A percentile compares a stretch with the other conserved stretches of the same genome.
Evolutionary conservation across 2,329 filamentous ascomycete species (phyloP).

Genomic region (Pseudogymnoascus sp.): DNA sequence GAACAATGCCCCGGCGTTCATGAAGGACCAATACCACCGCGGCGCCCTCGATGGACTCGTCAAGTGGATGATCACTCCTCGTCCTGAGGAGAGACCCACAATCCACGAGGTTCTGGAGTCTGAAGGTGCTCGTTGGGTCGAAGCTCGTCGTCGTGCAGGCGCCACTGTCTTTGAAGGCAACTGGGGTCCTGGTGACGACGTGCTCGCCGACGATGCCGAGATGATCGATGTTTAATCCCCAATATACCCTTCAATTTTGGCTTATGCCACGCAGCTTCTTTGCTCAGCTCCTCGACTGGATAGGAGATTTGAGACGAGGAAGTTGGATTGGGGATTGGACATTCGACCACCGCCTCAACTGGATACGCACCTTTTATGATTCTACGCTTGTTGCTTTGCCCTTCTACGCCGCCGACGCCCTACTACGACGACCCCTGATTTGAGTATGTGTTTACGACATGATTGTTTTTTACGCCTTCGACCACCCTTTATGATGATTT

Average conservation of each 20-base stretch:
- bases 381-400: conserved; percentile 3
- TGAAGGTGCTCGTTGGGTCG: conserved; percentile 73
- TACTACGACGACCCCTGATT: conserved; percentile 1
- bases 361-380: neutral
- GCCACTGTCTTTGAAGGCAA: conserved; percentile 96
- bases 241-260: neutral
- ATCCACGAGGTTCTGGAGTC: conserved; percentile 64
- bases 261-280: neutral
- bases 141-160: conserved; percentile 65
- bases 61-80: conserved; percentile 75
- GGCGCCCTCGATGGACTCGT: conserved; percentile 79
- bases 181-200: conserved; percentile 69
- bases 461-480: conserved; percentile 2
- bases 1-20: conserved; percentile 70
- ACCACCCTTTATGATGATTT: conserved; percentile 4
- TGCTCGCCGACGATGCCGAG: conserved; percentile 30
- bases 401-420: conserved; percentile 6
- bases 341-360: conserved; percentile 3
- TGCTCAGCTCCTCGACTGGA: conserved; percentile 6
- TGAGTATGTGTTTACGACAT: conserved; percentile 6
- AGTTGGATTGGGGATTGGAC: conserved; percentile 5
- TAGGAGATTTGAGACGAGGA: conserved; percentile 7
- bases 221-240: conserved; percentile 29
- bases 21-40: conserved; percentile 65
- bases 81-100: conserved; percentile 63